Evolutionary conservation across 176 grass and related monocot genomes (phyloP).

Genomic region (Saccharum spontaneum): DNA sequence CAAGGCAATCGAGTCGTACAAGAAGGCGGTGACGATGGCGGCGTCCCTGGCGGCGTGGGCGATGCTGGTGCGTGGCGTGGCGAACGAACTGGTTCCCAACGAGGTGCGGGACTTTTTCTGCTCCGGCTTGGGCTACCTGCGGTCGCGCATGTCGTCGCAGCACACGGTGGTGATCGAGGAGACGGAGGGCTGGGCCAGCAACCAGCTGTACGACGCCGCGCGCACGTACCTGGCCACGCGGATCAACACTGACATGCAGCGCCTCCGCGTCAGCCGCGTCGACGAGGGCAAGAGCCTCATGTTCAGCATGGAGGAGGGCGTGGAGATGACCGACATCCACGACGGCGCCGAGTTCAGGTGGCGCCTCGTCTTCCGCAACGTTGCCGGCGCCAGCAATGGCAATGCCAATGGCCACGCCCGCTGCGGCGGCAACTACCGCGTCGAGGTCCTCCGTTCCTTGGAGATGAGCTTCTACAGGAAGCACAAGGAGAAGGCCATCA

Average conservation of each 20-base stretch:
- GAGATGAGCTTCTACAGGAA: constrained; percentile 80
- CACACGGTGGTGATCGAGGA: constrained; percentile 73
- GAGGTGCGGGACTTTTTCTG: constrained; percentile 61
- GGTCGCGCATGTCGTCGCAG: constrained; percentile 54
- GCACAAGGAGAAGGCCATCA: constrained; percentile 64
- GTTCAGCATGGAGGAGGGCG: constrained; percentile 65
- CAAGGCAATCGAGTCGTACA: constrained; percentile 67
- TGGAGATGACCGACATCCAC: constrained; percentile 83
- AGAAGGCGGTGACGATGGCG: constrained; percentile 58
- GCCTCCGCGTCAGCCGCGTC: constrained; percentile 63
- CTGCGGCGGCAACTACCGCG: constrained; percentile 15
- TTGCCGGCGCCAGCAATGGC: not conserved
- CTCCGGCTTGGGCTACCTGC: constrained; percentile 50
- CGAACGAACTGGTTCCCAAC: constrained; percentile 70
- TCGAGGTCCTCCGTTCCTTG: constrained; percentile 48
- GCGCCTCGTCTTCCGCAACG: constrained; percentile 58
- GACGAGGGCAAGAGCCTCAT: constrained; percentile 65
- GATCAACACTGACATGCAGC: constrained; percentile 71
- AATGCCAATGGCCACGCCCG: not conserved
- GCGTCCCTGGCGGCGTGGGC: constrained; percentile 72
- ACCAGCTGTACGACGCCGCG: constrained; percentile 30
- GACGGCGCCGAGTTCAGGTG: constrained; percentile 78
- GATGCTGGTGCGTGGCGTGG: constrained; percentile 71
- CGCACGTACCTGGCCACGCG: not conserved
- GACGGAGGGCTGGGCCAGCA: constrained; percentile 58